Percentiles rank a stretch among this genome's conserved stretches.
These are phyloP conservation scores for Trichopus zeylanicus DNA, from an alignment of 116 monocot genomes.

Conservation along the genomic window DNA sequence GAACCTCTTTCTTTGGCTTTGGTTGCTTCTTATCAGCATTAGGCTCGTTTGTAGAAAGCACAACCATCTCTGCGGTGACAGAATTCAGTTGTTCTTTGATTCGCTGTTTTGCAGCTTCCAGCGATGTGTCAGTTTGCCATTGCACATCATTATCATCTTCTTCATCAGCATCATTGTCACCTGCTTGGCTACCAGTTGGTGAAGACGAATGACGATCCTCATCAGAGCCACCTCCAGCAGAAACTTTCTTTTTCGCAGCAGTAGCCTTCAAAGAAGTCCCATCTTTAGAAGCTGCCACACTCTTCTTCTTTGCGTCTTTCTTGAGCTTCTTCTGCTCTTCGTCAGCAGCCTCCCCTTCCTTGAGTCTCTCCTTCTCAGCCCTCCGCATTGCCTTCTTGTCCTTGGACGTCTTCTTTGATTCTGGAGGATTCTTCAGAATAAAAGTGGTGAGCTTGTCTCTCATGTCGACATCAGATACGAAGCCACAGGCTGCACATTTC, in stretches of 20 bases:
- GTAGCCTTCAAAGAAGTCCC: background rate
- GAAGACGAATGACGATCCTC: constrained; percentile 28
- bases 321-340: constrained; percentile 34
- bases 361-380: constrained; percentile 29
- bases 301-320: constrained; percentile 28
- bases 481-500: constrained; percentile 34
- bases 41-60: constrained; percentile 42
- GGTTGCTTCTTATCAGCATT: constrained; percentile 7
- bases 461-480: constrained; percentile 27
- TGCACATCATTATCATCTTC: constrained; percentile 49
- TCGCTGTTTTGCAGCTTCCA: constrained; percentile 63
- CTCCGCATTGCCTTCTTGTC: constrained; percentile 34
- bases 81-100: constrained; percentile 72
- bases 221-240: constrained; percentile 16
- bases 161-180: constrained; percentile 22
- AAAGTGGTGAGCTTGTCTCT: constrained; percentile 30
- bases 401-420: constrained; percentile 18
- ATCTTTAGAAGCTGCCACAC: constrained; percentile 7
- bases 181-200: constrained; percentile 29
- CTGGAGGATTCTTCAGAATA: constrained; percentile 31
- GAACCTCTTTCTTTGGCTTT: constrained; percentile 6
- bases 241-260: background rate
- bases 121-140: constrained; percentile 81
- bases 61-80: constrained; percentile 81
- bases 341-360: constrained; percentile 34